phyloP scores from a whole-genome alignment of 2,329 filamentous ascomycete species.

The Cladorrhinum sp. region DNA sequence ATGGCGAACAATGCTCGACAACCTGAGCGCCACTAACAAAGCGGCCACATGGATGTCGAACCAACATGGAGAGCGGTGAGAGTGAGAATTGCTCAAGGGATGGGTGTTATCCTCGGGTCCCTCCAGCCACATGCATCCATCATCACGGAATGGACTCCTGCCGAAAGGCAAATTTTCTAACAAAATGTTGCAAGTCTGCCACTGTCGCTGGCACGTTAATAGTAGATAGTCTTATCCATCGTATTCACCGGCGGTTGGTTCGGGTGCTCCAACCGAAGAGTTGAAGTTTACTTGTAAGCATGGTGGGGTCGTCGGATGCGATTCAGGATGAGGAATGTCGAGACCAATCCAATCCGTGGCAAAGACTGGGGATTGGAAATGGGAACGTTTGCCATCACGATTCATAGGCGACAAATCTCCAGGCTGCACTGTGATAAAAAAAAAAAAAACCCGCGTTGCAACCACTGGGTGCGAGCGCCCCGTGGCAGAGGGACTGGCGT shows the following conservation, averaged over 20 bases:
- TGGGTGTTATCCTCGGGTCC: background rate
- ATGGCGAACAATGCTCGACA: conserved; percentile 10
- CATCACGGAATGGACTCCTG: background rate
- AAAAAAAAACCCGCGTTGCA: conserved; percentile 6
- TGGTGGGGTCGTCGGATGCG: background rate
- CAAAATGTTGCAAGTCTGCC: background rate
- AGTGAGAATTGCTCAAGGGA: background rate
- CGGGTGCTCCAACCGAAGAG: background rate
- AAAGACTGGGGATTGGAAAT: background rate
- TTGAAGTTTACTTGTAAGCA: background rate
- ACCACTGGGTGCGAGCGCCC: conserved; percentile 5
- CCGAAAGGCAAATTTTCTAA: background rate
- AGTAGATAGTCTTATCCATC: background rate
- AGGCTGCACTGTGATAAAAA: conserved; percentile 3
- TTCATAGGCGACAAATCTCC: background rate
- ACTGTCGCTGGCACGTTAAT: conserved; percentile 7
- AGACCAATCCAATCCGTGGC: background rate
- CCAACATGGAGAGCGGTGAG: conserved; percentile 18
- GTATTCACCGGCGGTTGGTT: no score
- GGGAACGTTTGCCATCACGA: conserved; percentile 5
- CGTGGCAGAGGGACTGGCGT: conserved; percentile 5
- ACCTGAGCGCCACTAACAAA: background rate
- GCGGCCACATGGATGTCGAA: background rate
- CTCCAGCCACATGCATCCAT: background rate
- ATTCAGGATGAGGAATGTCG: conserved; percentile 3